phyloP scores from a whole-genome alignment of 768 basidiomycete species.

The Phanerodontia chrysosporium region DNA sequence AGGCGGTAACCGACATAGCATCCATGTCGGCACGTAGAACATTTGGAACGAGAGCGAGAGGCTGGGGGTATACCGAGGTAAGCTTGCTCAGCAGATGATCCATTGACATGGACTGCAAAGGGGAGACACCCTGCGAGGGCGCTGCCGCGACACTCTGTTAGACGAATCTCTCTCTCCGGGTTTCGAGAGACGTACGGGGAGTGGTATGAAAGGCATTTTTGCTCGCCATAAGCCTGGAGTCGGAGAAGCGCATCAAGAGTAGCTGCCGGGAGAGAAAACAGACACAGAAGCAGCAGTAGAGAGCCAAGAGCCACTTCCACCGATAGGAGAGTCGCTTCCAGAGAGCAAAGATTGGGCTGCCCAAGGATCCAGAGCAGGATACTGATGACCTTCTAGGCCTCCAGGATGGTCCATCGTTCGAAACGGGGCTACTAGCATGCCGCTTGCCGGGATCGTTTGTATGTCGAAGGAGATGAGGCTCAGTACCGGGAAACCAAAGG shows the following conservation, averaged over 20 bases:
- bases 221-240: not conserved
- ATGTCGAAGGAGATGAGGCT: not conserved
- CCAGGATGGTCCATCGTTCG: not conserved
- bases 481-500: not conserved
- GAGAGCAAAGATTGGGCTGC: not conserved
- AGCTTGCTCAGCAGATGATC: conserved; percentile 23
- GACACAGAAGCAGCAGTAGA: not conserved
- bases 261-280: not conserved
- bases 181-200: too few species aligned
- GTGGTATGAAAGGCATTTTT: too few species aligned
- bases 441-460: not conserved
- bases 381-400: too few species aligned
- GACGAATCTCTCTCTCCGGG: too few species aligned
- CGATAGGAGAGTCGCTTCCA: too few species aligned
- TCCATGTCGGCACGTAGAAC: conserved; percentile 13
- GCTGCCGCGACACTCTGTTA: not conserved
- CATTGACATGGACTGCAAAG: conserved; percentile 13
- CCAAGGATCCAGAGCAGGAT: not conserved
- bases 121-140: not conserved
- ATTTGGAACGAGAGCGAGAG: conserved; percentile 17
- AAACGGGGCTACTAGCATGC: not conserved
- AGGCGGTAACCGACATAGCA: conserved; percentile 36
- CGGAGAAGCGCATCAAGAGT: not conserved
- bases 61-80: conserved; percentile 21
- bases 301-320: not conserved